These are phyloP conservation scores for Aspergillus transmontanensis DNA, from an alignment of 2,329 filamentous ascomycete species.

Conservation along the genomic window DNA sequence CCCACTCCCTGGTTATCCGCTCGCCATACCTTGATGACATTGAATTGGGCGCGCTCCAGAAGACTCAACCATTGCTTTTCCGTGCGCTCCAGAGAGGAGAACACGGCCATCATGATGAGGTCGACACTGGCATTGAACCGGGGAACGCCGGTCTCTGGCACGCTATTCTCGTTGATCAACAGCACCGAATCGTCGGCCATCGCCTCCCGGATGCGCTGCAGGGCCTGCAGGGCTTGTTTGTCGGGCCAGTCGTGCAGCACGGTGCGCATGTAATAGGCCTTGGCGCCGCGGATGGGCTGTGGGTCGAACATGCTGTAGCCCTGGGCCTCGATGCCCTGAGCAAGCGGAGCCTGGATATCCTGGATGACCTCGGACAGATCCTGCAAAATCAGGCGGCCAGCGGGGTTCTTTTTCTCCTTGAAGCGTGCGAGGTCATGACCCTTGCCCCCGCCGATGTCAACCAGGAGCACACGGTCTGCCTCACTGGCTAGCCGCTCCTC, in stretches of 20 bases:
- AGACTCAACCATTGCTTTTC: slow-evolving; percentile 13
- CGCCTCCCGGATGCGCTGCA: slow-evolving; percentile 14
- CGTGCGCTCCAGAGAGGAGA: slow-evolving; percentile 16
- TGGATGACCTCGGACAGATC: slow-evolving; percentile 4
- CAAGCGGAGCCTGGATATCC: slow-evolving; percentile 14
- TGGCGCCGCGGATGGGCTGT: slow-evolving; percentile 46
- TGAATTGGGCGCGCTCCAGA: slow-evolving; percentile 11
- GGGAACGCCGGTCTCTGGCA: slow-evolving; percentile 10
- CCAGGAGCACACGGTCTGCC: slow-evolving; percentile 18
- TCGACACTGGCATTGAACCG: slow-evolving; percentile 9
- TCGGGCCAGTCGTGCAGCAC: slow-evolving; percentile 40
- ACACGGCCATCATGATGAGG: slow-evolving; percentile 21
- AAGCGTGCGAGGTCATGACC: background rate
- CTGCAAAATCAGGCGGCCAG: slow-evolving; percentile 1
- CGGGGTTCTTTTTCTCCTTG: background rate
- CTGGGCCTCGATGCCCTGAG: background rate
- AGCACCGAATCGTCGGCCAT: slow-evolving; percentile 20
- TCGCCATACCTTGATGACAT: slow-evolving; percentile 11
- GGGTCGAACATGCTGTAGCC: slow-evolving; percentile 36
- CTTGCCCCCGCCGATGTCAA: slow-evolving; percentile 13
- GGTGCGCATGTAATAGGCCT: slow-evolving; percentile 33
- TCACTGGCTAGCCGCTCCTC: background rate
- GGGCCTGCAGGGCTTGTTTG: slow-evolving; percentile 8
- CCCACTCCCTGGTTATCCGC: too few relatives aligned
- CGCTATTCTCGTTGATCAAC: slow-evolving; percentile 17